Percentiles rank a stretch among this genome's conserved stretches.
These are phyloP conservation scores for Pleurotus cornucopiae DNA, from an alignment of 768 basidiomycete species.

Conservation along the genomic window DNA sequence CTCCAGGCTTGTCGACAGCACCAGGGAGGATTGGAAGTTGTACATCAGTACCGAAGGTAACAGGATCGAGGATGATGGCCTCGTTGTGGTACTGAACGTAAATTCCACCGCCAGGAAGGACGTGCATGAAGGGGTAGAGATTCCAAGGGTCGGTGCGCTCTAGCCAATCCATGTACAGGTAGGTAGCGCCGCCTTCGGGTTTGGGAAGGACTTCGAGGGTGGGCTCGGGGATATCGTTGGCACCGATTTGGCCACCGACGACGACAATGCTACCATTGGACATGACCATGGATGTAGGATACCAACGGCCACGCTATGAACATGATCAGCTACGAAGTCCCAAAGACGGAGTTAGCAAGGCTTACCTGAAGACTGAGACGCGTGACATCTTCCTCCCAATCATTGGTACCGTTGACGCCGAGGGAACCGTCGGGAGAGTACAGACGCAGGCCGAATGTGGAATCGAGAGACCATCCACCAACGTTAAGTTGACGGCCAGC, in stretches of 20 bases:
- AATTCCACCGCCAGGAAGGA: slow-evolving; percentile 64
- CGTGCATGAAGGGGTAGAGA: slow-evolving; percentile 71
- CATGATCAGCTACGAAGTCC: neutral
- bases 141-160: slow-evolving; percentile 74
- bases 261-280: slow-evolving; percentile 73
- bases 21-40: slow-evolving; percentile 64
- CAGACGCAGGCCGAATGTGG: slow-evolving; percentile 67
- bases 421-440: slow-evolving; percentile 65
- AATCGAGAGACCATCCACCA: slow-evolving; percentile 65
- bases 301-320: slow-evolving; percentile 63
- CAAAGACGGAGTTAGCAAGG: neutral
- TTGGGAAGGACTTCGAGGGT: slow-evolving; percentile 70
- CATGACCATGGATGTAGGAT: slow-evolving; percentile 62
- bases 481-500: slow-evolving; percentile 60
- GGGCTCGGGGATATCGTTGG: slow-evolving; percentile 60
- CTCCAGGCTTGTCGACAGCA: slow-evolving; percentile 44
- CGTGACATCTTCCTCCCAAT: slow-evolving; percentile 71
- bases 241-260: slow-evolving; percentile 70
- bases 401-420: slow-evolving; percentile 69
- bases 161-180: slow-evolving; percentile 59
- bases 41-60: slow-evolving; percentile 56
- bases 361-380: slow-evolving; percentile 57
- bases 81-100: slow-evolving; percentile 70
- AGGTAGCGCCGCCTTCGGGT: slow-evolving; percentile 59
- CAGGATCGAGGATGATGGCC: slow-evolving; percentile 67